Evolutionary conservation across 345 rosid species (phyloP), one percentile per base, ranked within the genome.

Genomic region (Camelina sativa): DNA sequence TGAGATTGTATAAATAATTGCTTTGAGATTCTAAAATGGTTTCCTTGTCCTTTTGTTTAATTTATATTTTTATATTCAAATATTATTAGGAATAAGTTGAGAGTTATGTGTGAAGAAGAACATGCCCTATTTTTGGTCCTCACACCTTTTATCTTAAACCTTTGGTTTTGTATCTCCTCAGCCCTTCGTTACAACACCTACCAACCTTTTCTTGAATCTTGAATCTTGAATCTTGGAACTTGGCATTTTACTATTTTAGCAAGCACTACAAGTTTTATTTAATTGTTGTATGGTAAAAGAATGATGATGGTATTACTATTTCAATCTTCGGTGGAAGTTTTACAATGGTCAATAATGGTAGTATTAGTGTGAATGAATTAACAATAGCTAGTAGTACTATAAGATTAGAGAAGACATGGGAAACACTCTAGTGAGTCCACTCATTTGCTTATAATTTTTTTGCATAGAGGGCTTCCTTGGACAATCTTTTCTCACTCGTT

Each of bases 121-220:
- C 62, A 62, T 62, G 64, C 48, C 10, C 50, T 73, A 70, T 7
- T 34, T 73, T 22, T 65, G 57, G 71, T 64, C 77, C 77, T 51
- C 67, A 60, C 41, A 25, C 48, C 17, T n/a, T 35, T 34, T 44
- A 73, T 73, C 67, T 22, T 61, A 71, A 11, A 23, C n/a, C 7
- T 41, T 63, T 64, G 15, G 64, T 48, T 34, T 64, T n/a, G 4
- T 32, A 44, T 63, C 64, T 73, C 17, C 55, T 40, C 3, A 61
- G 51, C 41, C 51, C 4, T 38, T 40, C 22, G 22, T 43, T 73
- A 55, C 56, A 73, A 30, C 63, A 43, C 55, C 32, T 52, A 19
- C 44, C 76, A 63, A 54, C 37, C 46, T 53, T 41, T 63, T 53
- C 16, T 41, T 53, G 23, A 63, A 72, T 9, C 28, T 70, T 70